Conservation (phyloP, 2,329 filamentous ascomycete genomes). For the Colletotrichum cereale region DNA sequence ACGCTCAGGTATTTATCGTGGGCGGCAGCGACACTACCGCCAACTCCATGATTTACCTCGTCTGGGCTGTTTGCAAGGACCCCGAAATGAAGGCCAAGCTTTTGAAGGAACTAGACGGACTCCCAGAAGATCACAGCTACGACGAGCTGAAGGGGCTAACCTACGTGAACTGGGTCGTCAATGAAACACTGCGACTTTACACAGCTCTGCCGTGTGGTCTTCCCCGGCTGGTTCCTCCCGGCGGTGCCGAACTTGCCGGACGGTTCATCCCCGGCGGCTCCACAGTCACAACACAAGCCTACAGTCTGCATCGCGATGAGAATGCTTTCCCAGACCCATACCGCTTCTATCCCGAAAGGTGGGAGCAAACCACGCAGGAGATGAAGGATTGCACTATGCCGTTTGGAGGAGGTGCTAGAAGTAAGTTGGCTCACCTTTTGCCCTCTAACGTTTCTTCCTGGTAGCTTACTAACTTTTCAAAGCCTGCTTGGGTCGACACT, state of each 20-base stretch:
- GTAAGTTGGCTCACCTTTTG: neutral
- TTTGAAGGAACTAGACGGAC: conserved; percentile 45
- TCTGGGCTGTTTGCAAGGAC: conserved; percentile 54
- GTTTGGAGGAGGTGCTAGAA: conserved; percentile 1
- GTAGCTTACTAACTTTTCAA: neutral
- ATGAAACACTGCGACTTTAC: conserved; percentile 61
- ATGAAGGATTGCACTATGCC: conserved; percentile 8
- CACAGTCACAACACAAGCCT: conserved; percentile 58
- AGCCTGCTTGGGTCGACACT: conserved; percentile 67
- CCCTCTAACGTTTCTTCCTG: rapidly evolving
- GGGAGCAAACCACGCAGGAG: conserved; percentile 42
- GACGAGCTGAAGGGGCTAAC: conserved; percentile 53
- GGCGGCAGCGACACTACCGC: conserved; percentile 67
- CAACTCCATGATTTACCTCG: conserved; percentile 61
- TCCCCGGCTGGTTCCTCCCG: conserved; percentile 55
- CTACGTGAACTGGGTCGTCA: conserved; percentile 57
- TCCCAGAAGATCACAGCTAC: conserved; percentile 46
- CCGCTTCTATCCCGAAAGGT: conserved; percentile 26
- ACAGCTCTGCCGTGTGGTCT: conserved; percentile 54
- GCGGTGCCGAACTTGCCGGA: conserved; percentile 54
- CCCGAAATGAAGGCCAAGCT: conserved; percentile 49
- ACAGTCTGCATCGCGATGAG: conserved; percentile 59
- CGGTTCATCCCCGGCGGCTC: conserved; percentile 55
- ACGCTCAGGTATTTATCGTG: conserved; percentile 54
- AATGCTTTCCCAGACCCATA: conserved; percentile 57